A percentile compares a stretch with the other conserved stretches of the same genome.
Conservation (phyloP, 1,139 yeast genomes). For the Taphrina betulina region DNA sequence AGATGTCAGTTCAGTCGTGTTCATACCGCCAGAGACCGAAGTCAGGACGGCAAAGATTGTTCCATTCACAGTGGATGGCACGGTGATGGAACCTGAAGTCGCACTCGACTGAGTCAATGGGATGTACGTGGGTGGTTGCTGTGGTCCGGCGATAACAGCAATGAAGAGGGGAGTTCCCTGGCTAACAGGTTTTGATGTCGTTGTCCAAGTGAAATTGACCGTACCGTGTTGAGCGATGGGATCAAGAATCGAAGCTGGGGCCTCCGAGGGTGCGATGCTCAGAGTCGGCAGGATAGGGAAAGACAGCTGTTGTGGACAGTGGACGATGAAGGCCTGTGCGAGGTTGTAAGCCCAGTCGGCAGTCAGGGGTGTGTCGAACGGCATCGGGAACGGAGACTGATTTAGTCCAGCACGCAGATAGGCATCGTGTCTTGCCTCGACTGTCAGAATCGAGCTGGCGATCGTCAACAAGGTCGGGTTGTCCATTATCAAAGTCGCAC, state of each 20-base stretch:
- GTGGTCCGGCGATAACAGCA: slow-evolving; percentile 15
- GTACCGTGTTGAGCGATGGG: slow-evolving; percentile 10
- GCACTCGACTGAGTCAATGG: slow-evolving; percentile 5
- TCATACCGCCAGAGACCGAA: slow-evolving; percentile 17
- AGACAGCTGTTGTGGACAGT: slow-evolving; percentile 35
- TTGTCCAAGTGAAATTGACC: slow-evolving; percentile 27
- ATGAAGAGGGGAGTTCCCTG: slow-evolving; percentile 6
- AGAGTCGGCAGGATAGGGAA: slow-evolving; percentile 35
- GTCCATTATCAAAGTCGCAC: slow-evolving; percentile 13
- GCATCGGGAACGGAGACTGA: slow-evolving; percentile 30
- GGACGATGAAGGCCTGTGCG: slow-evolving; percentile 33
- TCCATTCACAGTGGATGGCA: slow-evolving; percentile 31
- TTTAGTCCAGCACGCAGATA: slow-evolving; percentile 30
- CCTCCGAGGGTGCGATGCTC: slow-evolving; percentile 18
- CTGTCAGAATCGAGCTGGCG: slow-evolving; percentile 35
- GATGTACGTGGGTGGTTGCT: slow-evolving; percentile 3
- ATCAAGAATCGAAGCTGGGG: slow-evolving; percentile 27
- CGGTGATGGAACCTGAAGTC: slow-evolving; percentile 3
- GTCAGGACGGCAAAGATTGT: slow-evolving; percentile 35
- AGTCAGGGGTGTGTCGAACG: slow-evolving; percentile 26
- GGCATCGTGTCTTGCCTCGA: slow-evolving; percentile 36
- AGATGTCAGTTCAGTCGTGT: slow-evolving; percentile 27
- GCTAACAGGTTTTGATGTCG: slow-evolving; percentile 15
- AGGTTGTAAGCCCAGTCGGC: slow-evolving; percentile 23
- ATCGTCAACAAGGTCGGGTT: slow-evolving; percentile 19